Conservation (phyloP, 2,329 filamentous ascomycete species). For the Alternaria arborescens region DNA sequence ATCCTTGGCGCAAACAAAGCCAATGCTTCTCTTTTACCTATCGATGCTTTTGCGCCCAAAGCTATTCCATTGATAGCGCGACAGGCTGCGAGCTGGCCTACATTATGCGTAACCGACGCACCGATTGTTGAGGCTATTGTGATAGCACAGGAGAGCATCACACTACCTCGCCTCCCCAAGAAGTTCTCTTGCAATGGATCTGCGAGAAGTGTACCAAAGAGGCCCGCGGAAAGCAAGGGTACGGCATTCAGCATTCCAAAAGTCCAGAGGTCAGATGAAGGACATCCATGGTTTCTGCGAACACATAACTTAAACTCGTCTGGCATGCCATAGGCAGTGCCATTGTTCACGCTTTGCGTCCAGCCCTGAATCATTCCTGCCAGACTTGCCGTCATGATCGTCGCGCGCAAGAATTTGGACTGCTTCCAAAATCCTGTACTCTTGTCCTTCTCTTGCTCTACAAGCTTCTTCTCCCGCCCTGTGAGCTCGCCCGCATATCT, state of each 20-base stretch:
- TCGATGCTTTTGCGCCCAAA: conserved; percentile 32
- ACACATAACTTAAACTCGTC: conserved; percentile 23
- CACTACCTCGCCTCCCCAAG: conserved; percentile 29
- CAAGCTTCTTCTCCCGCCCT: conserved; percentile 19
- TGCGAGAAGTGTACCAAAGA: conserved; percentile 30
- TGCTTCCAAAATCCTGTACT: conserved; percentile 32
- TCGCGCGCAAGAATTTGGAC: conserved; percentile 34
- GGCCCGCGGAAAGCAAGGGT: conserved; percentile 28
- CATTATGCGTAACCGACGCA: conserved; percentile 27
- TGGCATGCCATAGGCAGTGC: conserved; percentile 30
- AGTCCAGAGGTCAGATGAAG: conserved; percentile 21
- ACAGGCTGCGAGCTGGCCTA: conserved; percentile 27
- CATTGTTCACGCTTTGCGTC: conserved; percentile 33
- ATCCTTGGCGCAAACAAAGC: neutral
- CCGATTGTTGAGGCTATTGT: conserved; percentile 33
- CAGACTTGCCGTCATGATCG: conserved; percentile 32
- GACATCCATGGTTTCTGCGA: conserved; percentile 9
- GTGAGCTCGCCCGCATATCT: conserved; percentile 30
- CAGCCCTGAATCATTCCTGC: conserved; percentile 33
- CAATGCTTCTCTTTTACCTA: conserved; percentile 13
- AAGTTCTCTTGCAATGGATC: conserved; percentile 33
- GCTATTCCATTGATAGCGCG: conserved; percentile 31
- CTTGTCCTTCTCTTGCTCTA: conserved; percentile 22
- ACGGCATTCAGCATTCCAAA: conserved; percentile 35
- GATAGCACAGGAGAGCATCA: conserved; percentile 28